These are phyloP conservation scores for Fraxinus quadrangulata DNA, from an alignment of 257 asterid species.

Conservation along the genomic window DNA sequence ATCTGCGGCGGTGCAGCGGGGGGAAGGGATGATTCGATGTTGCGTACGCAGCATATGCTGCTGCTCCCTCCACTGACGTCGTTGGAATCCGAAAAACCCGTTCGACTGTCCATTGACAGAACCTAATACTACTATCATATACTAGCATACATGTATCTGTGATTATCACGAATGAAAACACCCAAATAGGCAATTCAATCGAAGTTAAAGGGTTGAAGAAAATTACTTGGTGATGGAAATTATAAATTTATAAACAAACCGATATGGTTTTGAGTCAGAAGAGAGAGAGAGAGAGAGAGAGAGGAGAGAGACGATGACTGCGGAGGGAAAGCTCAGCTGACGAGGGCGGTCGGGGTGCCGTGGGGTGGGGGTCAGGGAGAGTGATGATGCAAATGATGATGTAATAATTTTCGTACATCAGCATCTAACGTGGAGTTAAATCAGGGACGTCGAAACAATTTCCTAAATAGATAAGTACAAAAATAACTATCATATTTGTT, in stretches of 20 bases:
- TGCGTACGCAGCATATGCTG: constrained; percentile 63
- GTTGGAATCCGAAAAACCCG: constrained; percentile 67
- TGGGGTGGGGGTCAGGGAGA: background rate
- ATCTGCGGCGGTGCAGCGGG: constrained; percentile 30
- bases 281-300: constrained; percentile 36
- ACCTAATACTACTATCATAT: background rate
- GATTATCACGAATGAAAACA: background rate
- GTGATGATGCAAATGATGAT: constrained; percentile 2
- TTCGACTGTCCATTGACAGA: constrained; percentile 44
- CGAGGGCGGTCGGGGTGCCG: background rate
- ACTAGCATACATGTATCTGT: constrained; percentile 13
- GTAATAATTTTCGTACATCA: background rate
- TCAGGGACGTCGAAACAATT: background rate
- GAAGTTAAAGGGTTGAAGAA: background rate
- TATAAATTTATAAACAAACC: too few relatives aligned
- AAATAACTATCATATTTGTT: too few relatives aligned
- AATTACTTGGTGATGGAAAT: too few relatives aligned
- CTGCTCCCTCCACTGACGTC: constrained; percentile 68
- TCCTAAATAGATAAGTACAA: background rate
- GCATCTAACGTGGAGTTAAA: background rate
- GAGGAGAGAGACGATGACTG: background rate
- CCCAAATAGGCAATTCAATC: background rate
- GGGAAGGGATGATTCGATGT: constrained; percentile 34
- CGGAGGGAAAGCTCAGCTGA: background rate
- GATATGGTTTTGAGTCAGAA: constrained; percentile 30